Evolutionary conservation across 2,329 filamentous ascomycete genomes (phyloP), one percentile per base, ranked within the genome.

Genomic region (Calonectria multiphialidica): DNA sequence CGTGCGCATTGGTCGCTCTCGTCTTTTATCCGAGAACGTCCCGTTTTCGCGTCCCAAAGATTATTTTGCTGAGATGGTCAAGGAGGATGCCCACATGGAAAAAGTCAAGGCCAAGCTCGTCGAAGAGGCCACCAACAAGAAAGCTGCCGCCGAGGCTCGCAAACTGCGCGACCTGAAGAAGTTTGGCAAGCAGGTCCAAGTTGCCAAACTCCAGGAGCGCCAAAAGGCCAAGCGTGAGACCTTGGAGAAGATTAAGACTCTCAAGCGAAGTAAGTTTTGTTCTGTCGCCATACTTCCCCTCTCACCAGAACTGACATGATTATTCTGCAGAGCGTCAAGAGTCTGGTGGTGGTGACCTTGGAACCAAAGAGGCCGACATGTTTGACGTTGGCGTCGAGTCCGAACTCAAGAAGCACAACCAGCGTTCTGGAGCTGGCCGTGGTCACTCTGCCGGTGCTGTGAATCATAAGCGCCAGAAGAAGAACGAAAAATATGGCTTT

Each of bases 21-120:
- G 92, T 73, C 89, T 99, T 28, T 93, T 94, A 81, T 92, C 93
- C 75, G 96, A 98, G 84, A 93, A 93, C 10, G 90, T 96, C 1
- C 91, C 94, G 8, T 99, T 99, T 86, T 93, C 95, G 33, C 91
- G 97, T 12, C 97, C 97, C 4, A 93, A 91, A 68, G 97, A 99
- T 86, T 99, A 98, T 87, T 99, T 99, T 80, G 97, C 97, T 53
- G 97, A 99, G 88, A 99, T 98, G 96, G 93, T 98, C 80, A 98
- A 98, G 91, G 95, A 93, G 80, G 97, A 99, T 82, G 96, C 97
- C 80, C 97, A 98, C 84, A 99, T 99, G 97, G 94, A 94, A 82
- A 96, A 94, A 89, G 94, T 99, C 83, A 97, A 97, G 89, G 91
- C 93, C 81, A 98, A 97, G 89, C 88, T 98, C 80, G 90, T 98